These are phyloP conservation scores for Paralagenidium karlingii DNA, from an alignment of 352 stramenopile genomes.

Conservation along the genomic window DNA sequence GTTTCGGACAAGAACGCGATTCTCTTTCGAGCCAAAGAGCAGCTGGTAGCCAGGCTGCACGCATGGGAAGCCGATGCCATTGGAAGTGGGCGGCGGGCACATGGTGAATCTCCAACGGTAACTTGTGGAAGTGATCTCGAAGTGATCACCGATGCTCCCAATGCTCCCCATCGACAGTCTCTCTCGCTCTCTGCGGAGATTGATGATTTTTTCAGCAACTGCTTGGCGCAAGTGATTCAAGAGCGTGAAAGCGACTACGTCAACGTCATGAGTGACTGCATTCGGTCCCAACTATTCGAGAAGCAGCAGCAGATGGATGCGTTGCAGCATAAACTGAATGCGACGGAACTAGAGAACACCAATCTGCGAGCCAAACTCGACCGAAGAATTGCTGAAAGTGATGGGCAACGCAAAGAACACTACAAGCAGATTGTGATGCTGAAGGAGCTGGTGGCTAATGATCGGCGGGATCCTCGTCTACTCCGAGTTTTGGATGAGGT, in stretches of 20 bases:
- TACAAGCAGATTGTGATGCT: constrained; percentile 66
- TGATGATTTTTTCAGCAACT: constrained; percentile 24
- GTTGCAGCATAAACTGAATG: constrained; percentile 5
- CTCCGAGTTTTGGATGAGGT: constrained; percentile 41
- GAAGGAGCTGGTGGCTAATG: constrained; percentile 45
- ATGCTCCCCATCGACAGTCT: no score
- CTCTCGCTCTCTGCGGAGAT: constrained; percentile 14
- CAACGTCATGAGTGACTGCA: constrained; percentile 44
- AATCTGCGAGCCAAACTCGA: constrained; percentile 47
- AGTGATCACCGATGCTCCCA: no score
- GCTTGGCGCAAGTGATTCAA: constrained; percentile 33
- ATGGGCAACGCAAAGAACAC: constrained; percentile 49
- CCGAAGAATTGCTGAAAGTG: constrained; percentile 45
- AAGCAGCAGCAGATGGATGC: constrained; percentile 14
- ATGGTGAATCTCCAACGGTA: no score
- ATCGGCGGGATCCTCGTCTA: constrained; percentile 29
- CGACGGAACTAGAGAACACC: constrained; percentile 13
- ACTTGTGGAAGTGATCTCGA: no score
- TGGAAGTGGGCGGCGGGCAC: no score
- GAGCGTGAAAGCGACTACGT: constrained; percentile 32
- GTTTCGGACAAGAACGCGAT: no score
- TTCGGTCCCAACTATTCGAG: constrained; percentile 22
- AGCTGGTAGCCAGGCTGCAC: no score
- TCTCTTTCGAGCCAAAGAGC: no score
- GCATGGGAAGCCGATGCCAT: no score